Base-by-base conservation (phyloP, 768 basidiomycete genomes). In the Mycena albidolilacea region DNA sequence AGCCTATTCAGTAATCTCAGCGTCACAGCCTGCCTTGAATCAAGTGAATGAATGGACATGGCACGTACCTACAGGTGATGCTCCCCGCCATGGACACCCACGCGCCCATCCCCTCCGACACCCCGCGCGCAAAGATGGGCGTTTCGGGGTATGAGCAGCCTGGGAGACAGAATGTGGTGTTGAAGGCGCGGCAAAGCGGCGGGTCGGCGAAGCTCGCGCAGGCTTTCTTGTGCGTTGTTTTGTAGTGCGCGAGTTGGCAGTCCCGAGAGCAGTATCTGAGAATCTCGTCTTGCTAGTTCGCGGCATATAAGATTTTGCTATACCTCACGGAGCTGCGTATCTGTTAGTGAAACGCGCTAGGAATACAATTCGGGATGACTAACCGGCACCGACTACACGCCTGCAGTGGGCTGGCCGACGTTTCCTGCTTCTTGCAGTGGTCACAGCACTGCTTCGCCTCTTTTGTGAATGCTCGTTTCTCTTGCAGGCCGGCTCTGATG, bases 171-270 rank as follows among this genome's bases (percentile, higher is more conserved):
- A 72, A 30, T 14, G 30, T 75, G 48, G 37, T 39, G 30, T 64
- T 72, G 70, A 75, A 75, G 1, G 69, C 70, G 21, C 74, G 74
- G 30, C 74, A 75, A 8, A 72, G 66, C 65, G 74, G 74, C 8
- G 74, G 74, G 11, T 59, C 60, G 35, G 11, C 39, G 37, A 75
- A 75, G 39, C 21, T 44, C 38, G 70, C 67, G 61, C 74, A 75
- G 5, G 35, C 70, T 37, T 57, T 52, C 64, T 75, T 75, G 62
- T 75, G 74, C 7, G 54, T 21, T 7, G 7, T 5, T 41, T 72
- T 68, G 66, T 64, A 75, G 21, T 75, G 70, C 38, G 67, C 70
- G 46, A 64, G 43, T 61, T 75, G 74, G 55, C 74, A 75, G 4
- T 63, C 69, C 69, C 70, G 70, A n/a, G 61, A 63, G 57, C 74